Evolutionary conservation across 352 stramenopile genomes (phyloP).

Genomic region (Phytophthora europaea): DNA sequence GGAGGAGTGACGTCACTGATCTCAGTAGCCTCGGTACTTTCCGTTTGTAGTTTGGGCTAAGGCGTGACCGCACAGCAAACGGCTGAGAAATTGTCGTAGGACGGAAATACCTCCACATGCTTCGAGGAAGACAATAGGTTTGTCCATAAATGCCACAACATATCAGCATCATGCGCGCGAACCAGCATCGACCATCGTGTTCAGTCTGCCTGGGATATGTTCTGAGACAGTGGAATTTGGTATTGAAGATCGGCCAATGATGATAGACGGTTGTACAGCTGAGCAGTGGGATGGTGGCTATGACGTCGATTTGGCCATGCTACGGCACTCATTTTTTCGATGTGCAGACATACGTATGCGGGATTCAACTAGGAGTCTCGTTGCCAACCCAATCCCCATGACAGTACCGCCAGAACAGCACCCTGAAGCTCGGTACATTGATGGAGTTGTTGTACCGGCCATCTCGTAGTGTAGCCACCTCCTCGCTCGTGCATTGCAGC

Average conservation of each 20-base stretch:
- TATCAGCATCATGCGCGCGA: constrained; percentile 11
- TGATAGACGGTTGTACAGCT: constrained; percentile 25
- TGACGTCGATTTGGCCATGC: not conserved
- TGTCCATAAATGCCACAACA: constrained; percentile 21
- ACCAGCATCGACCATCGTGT: constrained; percentile 22
- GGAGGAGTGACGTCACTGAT: no score
- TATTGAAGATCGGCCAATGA: constrained; percentile 27
- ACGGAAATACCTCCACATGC: constrained; percentile 9
- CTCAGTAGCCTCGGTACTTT: no score
- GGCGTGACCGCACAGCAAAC: constrained; percentile 19
- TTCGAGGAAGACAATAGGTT: constrained; percentile 20
- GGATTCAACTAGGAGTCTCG: not conserved
- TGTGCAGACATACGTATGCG: constrained; percentile 3
- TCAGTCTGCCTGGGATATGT: constrained; percentile 27
- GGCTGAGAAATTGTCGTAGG: constrained; percentile 31
- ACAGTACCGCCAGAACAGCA: constrained; percentile 6
- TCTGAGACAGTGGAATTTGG: constrained; percentile 16
- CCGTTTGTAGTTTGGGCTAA: constrained; percentile 3
- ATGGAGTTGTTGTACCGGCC: not conserved
- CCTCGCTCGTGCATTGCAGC: not conserved
- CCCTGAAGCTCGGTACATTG: constrained; percentile 16
- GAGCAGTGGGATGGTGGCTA: not conserved
- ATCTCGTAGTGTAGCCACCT: not conserved
- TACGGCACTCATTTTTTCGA: constrained; percentile 32
- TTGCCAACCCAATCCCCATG: not conserved